Percentiles rank a stretch among this genome's conserved stretches.
These are phyloP conservation scores for Stentor roeselii DNA, from an alignment of 73 alveolate species.

Conservation along the genomic window DNA sequence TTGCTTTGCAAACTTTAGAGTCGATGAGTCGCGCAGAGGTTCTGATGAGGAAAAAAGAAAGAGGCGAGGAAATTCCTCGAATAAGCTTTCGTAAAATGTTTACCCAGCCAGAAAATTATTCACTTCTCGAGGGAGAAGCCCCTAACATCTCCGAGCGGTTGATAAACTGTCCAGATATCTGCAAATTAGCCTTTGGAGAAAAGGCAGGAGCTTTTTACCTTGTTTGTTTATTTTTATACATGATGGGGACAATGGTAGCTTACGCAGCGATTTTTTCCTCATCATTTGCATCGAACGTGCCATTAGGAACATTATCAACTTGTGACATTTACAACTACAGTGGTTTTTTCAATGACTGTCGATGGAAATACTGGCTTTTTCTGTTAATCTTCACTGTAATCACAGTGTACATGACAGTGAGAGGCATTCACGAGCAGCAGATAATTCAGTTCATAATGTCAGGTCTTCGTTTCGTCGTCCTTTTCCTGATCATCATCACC, in stretches of 20 bases:
- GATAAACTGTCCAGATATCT: background rate
- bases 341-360: background rate
- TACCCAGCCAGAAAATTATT: background rate
- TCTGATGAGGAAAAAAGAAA: background rate
- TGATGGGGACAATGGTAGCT: background rate
- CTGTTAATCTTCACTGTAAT: background rate
- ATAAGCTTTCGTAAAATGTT: background rate
- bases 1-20: background rate
- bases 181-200: background rate
- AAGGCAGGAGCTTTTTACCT: background rate
- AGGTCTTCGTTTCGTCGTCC: background rate
- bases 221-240: background rate
- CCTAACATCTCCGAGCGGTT: background rate
- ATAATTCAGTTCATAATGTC: background rate
- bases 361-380: slow-evolving; percentile 7
- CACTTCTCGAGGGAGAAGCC: background rate
- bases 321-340: background rate
- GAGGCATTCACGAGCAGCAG: slow-evolving; percentile 5
- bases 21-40: slow-evolving; percentile 7
- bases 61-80: slow-evolving; percentile 1
- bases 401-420: background rate
- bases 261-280: slow-evolving; percentile 1
- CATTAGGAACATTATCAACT: background rate
- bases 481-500: background rate
- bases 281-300: slow-evolving; percentile 18